Percentiles rank a stretch among this genome's conserved stretches.
Evolutionary conservation across 768 basidiomycete species (phyloP).

Genomic region (Pisolithus microcarpus): DNA sequence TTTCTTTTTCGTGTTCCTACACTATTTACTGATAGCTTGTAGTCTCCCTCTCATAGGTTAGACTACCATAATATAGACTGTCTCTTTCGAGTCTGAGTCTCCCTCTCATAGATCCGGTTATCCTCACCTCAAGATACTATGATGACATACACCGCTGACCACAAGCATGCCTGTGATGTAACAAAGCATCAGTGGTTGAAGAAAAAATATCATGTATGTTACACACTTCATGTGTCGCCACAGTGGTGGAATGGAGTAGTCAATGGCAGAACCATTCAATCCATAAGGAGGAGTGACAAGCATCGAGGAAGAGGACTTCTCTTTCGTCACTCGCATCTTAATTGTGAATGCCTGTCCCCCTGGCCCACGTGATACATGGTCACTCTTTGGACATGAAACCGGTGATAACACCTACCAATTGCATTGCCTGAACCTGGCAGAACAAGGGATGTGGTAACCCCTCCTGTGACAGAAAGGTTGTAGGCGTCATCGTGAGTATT

Average conservation of each 20-base stretch:
- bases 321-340: conserved; percentile 67
- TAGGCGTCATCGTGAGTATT: conserved; percentile 73
- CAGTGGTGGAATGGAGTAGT: conserved; percentile 40
- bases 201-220: conserved; percentile 11
- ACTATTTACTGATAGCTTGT: too few relatives aligned
- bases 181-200: not conserved
- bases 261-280: conserved; percentile 44
- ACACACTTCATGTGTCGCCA: conserved; percentile 74
- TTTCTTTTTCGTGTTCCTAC: too few relatives aligned
- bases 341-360: conserved; percentile 75
- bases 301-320: conserved; percentile 67
- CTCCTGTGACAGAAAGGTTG: conserved; percentile 63
- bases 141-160: conserved; percentile 33
- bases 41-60: too few relatives aligned
- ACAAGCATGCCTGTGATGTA: conserved; percentile 43
- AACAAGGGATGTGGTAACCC: conserved; percentile 70
- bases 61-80: too few relatives aligned
- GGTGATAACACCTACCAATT: conserved; percentile 38
- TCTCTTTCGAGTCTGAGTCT: too few relatives aligned
- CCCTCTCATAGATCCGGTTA: too few relatives aligned
- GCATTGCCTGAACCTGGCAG: conserved; percentile 68
- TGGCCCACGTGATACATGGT: conserved; percentile 11
- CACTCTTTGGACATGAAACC: not conserved
- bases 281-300: conserved; percentile 68
- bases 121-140: too few relatives aligned